Percentiles rank a stretch among this genome's conserved stretches.
Evolutionary conservation across 129 eudicot genomes (phyloP).

Genomic region (Centella asiatica): DNA sequence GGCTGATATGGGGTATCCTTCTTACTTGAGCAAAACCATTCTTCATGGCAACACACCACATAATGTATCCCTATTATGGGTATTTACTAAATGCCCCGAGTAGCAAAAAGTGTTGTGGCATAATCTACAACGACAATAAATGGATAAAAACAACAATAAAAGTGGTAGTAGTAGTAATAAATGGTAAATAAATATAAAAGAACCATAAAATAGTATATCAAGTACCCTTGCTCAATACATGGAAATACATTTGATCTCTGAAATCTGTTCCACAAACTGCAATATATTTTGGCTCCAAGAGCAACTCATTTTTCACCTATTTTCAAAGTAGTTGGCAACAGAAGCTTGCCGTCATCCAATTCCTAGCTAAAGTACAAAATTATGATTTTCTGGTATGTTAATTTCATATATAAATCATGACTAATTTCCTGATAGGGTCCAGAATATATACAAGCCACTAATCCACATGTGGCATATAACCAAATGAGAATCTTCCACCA

Average conservation of each 20-base stretch:
- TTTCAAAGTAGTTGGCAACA: not conserved
- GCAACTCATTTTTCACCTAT: not conserved
- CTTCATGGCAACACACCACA: not conserved
- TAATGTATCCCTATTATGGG: not conserved
- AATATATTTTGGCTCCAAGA: not conserved
- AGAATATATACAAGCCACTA: too few species aligned
- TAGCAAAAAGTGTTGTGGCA: not conserved
- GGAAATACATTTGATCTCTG: not conserved
- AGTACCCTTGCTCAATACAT: not conserved
- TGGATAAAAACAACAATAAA: too few species aligned
- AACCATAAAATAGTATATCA: not conserved
- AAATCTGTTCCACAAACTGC: not conserved
- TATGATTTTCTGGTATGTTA: too few species aligned
- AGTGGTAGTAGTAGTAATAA: too few species aligned
- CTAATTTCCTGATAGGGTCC: too few species aligned
- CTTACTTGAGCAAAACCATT: not conserved
- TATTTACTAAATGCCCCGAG: not conserved
- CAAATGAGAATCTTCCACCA: too few species aligned
- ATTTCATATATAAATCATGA: too few species aligned
- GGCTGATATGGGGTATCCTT: not conserved
- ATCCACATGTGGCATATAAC: too few species aligned
- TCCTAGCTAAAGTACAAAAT: too few species aligned
- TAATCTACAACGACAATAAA: too few species aligned
- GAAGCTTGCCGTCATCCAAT: not conserved
- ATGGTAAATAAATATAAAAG: not conserved